Conservation (phyloP, 441 rosid genomes). For the Adansonia rubrostipa region DNA sequence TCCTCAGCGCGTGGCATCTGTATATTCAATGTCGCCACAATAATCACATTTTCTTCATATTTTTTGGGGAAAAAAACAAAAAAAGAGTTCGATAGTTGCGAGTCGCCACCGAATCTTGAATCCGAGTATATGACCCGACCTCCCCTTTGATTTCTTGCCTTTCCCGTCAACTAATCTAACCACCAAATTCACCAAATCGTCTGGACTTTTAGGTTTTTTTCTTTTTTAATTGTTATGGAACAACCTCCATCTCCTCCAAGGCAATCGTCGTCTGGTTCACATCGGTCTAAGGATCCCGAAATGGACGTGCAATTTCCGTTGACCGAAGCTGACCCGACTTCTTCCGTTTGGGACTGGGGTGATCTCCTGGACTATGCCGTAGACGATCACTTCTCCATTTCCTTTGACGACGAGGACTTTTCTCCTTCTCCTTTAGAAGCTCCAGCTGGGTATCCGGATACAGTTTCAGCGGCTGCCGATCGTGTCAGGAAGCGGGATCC, state of each 20-base stretch:
- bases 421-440: conserved; percentile 16
- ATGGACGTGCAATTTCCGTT: conserved; percentile 51
- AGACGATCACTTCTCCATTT: conserved; percentile 56
- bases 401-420: conserved; percentile 39
- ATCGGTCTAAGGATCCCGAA: conserved; percentile 19
- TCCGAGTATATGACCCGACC: not conserved
- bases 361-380: conserved; percentile 76
- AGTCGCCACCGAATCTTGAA: conserved; percentile 22
- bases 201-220: conserved; percentile 13
- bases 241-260: conserved; percentile 20
- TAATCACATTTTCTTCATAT: conserved; percentile 20
- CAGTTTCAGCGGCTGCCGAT: conserved; percentile 33
- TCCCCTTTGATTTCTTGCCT: conserved; percentile 9
- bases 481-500: conserved; percentile 93
- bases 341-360: conserved; percentile 80
- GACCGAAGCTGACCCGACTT: conserved; percentile 46
- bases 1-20: conserved; percentile 25
- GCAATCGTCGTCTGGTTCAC: conserved; percentile 31
- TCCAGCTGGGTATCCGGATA: conserved; percentile 29
- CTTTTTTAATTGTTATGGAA: conserved; percentile 21
- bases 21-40: conserved; percentile 33
- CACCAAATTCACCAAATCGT: conserved; percentile 31
- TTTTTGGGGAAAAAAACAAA: not conserved
- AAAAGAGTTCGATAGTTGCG: not conserved
- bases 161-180: conserved; percentile 31